Evolutionary conservation across 1,139 yeast genomes (phyloP).

Genomic region (Debaryomyces fabryi): DNA sequence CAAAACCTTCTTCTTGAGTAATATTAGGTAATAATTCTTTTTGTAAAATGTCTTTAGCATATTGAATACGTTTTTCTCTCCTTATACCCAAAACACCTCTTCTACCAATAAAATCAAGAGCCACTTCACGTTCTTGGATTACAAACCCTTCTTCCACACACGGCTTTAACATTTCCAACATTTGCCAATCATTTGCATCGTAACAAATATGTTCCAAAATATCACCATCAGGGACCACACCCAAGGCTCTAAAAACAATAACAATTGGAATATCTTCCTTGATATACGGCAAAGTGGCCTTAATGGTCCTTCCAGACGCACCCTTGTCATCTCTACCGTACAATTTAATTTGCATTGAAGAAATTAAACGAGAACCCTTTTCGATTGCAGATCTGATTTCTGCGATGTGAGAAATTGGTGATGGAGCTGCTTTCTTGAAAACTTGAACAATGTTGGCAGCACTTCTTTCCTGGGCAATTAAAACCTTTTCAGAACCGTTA

Average conservation of each 20-base stretch:
- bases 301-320: constrained; percentile 76
- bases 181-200: constrained; percentile 98
- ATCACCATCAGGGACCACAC: constrained; percentile 99
- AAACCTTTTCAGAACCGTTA: constrained; percentile 96
- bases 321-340: constrained; percentile 83
- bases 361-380: constrained; percentile 92
- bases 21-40: constrained; percentile 96
- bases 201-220: constrained; percentile 97
- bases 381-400: constrained; percentile 96
- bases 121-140: constrained; percentile 97
- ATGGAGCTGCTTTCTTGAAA: constrained; percentile 95
- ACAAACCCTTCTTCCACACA: constrained; percentile 99
- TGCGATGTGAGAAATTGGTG: constrained; percentile 94
- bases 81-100: constrained; percentile 96
- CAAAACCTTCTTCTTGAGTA: constrained; percentile 96
- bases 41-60: constrained; percentile 94
- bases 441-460: constrained; percentile 99
- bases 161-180: constrained; percentile 98
- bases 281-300: constrained; percentile 94
- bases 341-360: constrained; percentile 91
- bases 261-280: constrained; percentile 97
- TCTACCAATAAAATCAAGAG: constrained; percentile 96
- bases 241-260: constrained; percentile 94
- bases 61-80: constrained; percentile 97
- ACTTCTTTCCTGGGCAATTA: constrained; percentile 97